Percentiles rank a stretch among this genome's conserved stretches.
These are phyloP conservation scores for Chrysanthemum makinoi DNA, from an alignment of 129 eudicot species.

Conservation along the genomic window DNA sequence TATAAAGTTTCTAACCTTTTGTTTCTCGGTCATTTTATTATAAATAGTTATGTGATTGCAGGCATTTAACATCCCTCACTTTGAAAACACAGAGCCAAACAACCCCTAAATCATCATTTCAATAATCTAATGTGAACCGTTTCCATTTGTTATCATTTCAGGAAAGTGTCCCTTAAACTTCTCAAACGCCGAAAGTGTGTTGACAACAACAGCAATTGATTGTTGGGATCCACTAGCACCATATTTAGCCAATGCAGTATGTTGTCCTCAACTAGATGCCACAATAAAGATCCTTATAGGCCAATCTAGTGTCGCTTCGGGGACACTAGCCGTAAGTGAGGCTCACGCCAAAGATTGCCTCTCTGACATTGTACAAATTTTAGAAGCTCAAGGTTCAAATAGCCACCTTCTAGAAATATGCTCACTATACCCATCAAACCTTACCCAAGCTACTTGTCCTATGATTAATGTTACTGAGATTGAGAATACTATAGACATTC, in stretches of 20 bases:
- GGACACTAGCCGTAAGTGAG: slow-evolving; percentile 31
- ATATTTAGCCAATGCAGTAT: slow-evolving; percentile 58
- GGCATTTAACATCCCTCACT: no score
- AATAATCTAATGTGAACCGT: background rate
- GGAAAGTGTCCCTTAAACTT: slow-evolving; percentile 61
- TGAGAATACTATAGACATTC: slow-evolving; percentile 38
- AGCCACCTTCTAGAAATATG: slow-evolving; percentile 47
- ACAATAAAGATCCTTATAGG: slow-evolving; percentile 47
- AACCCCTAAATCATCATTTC: no score
- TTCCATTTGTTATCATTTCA: slow-evolving; percentile 19
- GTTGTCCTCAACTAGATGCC: slow-evolving; percentile 76
- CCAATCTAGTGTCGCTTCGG: slow-evolving; percentile 36
- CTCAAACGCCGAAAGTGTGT: slow-evolving; percentile 33
- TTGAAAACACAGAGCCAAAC: no score
- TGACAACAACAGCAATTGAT: slow-evolving; percentile 55
- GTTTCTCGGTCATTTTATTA: no score
- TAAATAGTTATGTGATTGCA: no score
- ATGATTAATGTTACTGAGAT: slow-evolving; percentile 32
- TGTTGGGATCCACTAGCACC: slow-evolving; percentile 68
- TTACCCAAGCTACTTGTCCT: slow-evolving; percentile 56
- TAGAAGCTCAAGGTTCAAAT: slow-evolving; percentile 54
- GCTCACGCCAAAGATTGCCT: slow-evolving; percentile 52
- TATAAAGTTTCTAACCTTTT: no score
- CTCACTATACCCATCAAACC: slow-evolving; percentile 37
- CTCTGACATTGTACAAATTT: slow-evolving; percentile 44